These are phyloP conservation scores for Lagenaria siceraria DNA, from an alignment of 306 rosid species.

Conservation along the genomic window DNA sequence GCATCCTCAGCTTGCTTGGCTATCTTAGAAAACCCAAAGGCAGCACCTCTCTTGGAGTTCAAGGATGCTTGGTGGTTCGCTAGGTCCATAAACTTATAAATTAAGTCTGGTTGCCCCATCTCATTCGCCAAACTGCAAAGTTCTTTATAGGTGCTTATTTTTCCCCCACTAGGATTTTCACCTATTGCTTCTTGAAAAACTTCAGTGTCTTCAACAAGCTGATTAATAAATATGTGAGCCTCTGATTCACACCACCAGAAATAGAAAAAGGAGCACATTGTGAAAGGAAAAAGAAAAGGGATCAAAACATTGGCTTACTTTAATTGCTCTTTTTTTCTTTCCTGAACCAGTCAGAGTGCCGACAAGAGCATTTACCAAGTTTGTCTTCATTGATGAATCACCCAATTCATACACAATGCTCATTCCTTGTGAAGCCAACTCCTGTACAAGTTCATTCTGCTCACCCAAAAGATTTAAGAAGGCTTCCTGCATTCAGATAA, in stretches of 20 bases:
- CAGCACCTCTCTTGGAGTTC: conserved; percentile 91
- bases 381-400: conserved; percentile 68
- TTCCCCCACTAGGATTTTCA: conserved; percentile 70
- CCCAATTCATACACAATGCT: conserved; percentile 97
- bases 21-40: conserved; percentile 95
- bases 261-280: neutral
- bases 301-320: conserved; percentile 39
- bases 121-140: conserved; percentile 92
- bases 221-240: conserved; percentile 15
- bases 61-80: conserved; percentile 90
- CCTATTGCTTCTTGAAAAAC: conserved; percentile 88
- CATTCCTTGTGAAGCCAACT: conserved; percentile 98
- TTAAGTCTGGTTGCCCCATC: conserved; percentile 97
- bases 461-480: conserved; percentile 88
- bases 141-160: conserved; percentile 87
- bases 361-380: conserved; percentile 83
- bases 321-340: conserved; percentile 84
- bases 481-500: conserved; percentile 68
- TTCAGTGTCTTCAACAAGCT: conserved; percentile 92
- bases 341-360: conserved; percentile 78
- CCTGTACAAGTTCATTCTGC: conserved; percentile 93
- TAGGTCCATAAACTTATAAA: conserved; percentile 94
- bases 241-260: neutral
- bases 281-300: conserved; percentile 7
- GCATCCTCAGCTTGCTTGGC: conserved; percentile 96